Base-by-base conservation (phyloP, 768 basidiomycete species). In the Tulasnella calospora region DNA sequence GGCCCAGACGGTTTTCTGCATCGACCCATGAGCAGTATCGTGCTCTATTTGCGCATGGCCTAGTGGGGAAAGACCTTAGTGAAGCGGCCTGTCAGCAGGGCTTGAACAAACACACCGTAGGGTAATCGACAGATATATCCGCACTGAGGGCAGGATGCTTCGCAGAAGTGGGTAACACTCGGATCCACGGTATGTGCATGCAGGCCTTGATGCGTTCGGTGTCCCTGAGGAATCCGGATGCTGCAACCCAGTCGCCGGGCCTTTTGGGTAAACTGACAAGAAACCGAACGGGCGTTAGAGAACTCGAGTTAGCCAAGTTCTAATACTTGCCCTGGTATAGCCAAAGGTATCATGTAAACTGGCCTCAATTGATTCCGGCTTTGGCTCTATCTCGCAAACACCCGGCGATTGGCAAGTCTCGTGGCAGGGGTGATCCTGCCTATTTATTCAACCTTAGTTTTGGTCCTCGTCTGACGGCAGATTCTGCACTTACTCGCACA, bases 1-100 rank as follows among this genome's bases (percentile, higher is more conserved):
- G 7, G 69, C 57, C 79, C 79, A 79, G 21, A 70, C n/a, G 1
- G 76, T 72, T 9, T 79, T 35, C 23, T 79, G 30, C 77, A 78
- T 79, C 6, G 79, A 79, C 12, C 77, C 79, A 40, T 79, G 79
- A 17, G 33, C 30, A 7, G 76, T 79, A 21, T 74, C 73, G 51
- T 78, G 76, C 57, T 73, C 74, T 41, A 15, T 40, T 79, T 78
- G 79, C 27, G 57, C 13, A 27, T 77, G 77, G n/a, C 44, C 78
- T 78, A 19, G 7, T 30, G 23, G 19, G 10, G 7, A 4, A 13
- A 30, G 46, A 19, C 2, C 3, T 47, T 47, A 47, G 46, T 17
- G 46, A 46, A 23, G 23, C 57, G 8, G 27, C 7, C 40, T 40
- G 7, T 23, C 23, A 12, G 15, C 3, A 40, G 8, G 13, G 3